Evolutionary conservation across 2,329 filamentous ascomycete genomes (phyloP), one percentile per base, ranked within the genome.

Genomic region (Pyrenochaeta sp.): DNA sequence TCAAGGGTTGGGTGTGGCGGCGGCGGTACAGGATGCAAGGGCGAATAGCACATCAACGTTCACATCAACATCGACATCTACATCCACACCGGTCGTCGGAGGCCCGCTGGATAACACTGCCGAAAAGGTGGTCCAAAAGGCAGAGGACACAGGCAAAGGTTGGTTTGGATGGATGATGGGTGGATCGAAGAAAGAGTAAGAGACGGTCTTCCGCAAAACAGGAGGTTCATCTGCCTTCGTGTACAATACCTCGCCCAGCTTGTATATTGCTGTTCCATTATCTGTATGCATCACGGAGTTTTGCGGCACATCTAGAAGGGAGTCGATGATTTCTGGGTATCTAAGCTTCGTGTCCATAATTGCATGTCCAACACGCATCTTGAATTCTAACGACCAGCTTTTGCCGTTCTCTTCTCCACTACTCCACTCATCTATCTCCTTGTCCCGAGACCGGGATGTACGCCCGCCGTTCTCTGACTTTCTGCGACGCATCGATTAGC

Each of bases 371-470:
- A 55, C 46, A 34, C 37, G 36, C 42, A 50, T 32, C 27, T 6
- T 28, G 13, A 28, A 37, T 19, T 48, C 42, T n/a, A 47, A 50
- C 46, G 34, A 51, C 54, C 27, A 39, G 30, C 19, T 42, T 46
- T 49, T 34, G 25, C 34, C 37, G 22, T 54, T 44, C 52, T 39
- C 30, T 24, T 37, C 39, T 5, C 15, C 10, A 4, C 28, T 22
- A 19, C 52, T 22, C 15, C 47, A 8, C 39, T 69, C 48, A 75
- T 55, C 69, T 68, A 50, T 74, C 67, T 6, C 63, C 69, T 39
- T 75, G 73, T 4, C 64, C 79, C 19, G 81, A 76, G 40, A 86
- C 79, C 8, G 84, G 83, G 24, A 84, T 81, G 67, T 85, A 86
- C n/a, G 74, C 78, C 57, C 79, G 79, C 62, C 82, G 76, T 67